These are phyloP conservation scores for Fusarium sororula DNA, from an alignment of 2,329 filamentous ascomycete species.

Conservation along the genomic window DNA sequence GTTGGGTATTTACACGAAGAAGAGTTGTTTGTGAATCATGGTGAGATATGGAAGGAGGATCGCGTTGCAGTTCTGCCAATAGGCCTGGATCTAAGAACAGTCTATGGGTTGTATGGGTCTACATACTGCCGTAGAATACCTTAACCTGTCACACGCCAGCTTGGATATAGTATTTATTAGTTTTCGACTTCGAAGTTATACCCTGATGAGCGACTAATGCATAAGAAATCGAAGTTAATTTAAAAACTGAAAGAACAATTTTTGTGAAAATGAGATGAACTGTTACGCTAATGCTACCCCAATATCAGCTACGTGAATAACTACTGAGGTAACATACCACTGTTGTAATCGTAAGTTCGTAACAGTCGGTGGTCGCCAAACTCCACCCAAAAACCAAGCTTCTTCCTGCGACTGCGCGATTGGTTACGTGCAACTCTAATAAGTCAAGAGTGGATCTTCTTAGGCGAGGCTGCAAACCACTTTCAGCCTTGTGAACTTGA, in stretches of 20 bases:
- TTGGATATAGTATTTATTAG: constrained; percentile 47
- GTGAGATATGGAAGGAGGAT: constrained; percentile 19
- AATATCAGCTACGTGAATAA: neutral
- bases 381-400: neutral
- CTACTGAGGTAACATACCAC: too few relatives aligned
- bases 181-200: constrained; percentile 50
- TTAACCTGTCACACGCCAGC: constrained; percentile 16
- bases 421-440: constrained; percentile 25
- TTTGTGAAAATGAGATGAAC: neutral
- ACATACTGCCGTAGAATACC: constrained; percentile 28
- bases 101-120: constrained; percentile 34
- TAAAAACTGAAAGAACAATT: constrained; percentile 25
- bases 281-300: neutral
- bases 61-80: constrained; percentile 19
- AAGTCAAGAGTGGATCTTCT: constrained; percentile 24
- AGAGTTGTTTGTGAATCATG: constrained; percentile 36
- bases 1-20: constrained; percentile 39
- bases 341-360: too few relatives aligned
- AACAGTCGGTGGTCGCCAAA: neutral
- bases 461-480: constrained; percentile 34
- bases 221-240: constrained; percentile 40
- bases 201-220: constrained; percentile 49
- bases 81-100: constrained; percentile 29
- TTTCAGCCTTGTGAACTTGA: constrained; percentile 41
- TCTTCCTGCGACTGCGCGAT: constrained; percentile 23